A percentile compares a stretch with the other conserved stretches of the same genome.
phyloP scores from a whole-genome alignment of 495 filamentous ascomycete genomes.

The Lasiosphaeria hispida region DNA sequence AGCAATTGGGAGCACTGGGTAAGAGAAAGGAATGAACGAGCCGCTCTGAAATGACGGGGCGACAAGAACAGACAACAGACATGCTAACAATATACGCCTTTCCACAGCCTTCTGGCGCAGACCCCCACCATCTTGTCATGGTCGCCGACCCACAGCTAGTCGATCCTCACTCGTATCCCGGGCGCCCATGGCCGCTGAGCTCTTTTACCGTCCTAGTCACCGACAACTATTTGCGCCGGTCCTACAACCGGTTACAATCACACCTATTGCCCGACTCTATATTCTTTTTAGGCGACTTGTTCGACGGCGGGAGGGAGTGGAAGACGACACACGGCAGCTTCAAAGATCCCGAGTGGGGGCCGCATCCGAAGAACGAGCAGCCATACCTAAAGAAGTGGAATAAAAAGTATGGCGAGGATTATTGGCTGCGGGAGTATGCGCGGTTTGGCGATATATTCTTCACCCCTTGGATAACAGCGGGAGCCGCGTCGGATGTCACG shows the following conservation, averaged over 20 bases:
- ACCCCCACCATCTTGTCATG: conserved; percentile 82
- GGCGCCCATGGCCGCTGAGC: conserved; percentile 83
- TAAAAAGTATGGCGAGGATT: conserved; percentile 66
- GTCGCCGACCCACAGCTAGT: conserved; percentile 97
- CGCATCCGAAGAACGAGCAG: conserved; percentile 47
- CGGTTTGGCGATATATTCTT: conserved; percentile 80
- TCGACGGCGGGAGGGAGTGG: conserved; percentile 97
- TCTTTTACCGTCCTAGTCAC: conserved; percentile 77
- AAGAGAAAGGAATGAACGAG: conserved; percentile 27
- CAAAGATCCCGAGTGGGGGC: conserved; percentile 58
- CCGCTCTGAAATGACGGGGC: too few species aligned
- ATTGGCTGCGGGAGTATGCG: conserved; percentile 79
- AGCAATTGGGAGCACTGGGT: conserved; percentile 91
- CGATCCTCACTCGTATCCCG: conserved; percentile 95
- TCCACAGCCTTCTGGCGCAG: conserved; percentile 65
- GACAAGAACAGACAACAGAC: neutral
- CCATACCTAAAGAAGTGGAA: conserved; percentile 64
- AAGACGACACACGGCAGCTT: conserved; percentile 59
- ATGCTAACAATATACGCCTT: conserved; percentile 4
- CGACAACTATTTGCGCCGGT: conserved; percentile 82
- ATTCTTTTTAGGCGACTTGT: conserved; percentile 90
- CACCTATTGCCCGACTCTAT: conserved; percentile 74
- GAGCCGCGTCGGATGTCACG: conserved; percentile 32
- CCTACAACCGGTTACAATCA: conserved; percentile 68
- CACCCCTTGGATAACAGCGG: conserved; percentile 53